Conservation (phyloP, 2,329 filamentous ascomycete genomes). For the Fusarium avenaceum region DNA sequence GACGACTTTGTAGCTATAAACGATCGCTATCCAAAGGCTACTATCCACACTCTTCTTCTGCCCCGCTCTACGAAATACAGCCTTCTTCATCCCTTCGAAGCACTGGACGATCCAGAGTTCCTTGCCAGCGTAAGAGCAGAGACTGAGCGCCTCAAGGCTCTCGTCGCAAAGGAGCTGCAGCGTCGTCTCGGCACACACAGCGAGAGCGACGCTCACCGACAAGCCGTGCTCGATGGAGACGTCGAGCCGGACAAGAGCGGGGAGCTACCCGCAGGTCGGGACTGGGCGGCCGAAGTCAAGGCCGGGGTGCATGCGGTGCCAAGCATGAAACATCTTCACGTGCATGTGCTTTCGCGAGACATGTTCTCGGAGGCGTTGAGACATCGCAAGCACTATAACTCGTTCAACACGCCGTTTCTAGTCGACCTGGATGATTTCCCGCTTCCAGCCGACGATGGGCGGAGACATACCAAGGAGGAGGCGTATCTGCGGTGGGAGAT, state of each 20-base stretch:
- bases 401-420: slow-evolving; percentile 88
- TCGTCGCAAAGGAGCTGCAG: slow-evolving; percentile 82
- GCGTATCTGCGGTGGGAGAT: slow-evolving; percentile 76
- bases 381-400: slow-evolving; percentile 91
- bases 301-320: slow-evolving; percentile 88
- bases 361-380: slow-evolving; percentile 79
- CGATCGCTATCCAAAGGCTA: slow-evolving; percentile 88
- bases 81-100: slow-evolving; percentile 80
- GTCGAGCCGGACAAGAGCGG: slow-evolving; percentile 46
- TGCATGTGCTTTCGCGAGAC: slow-evolving; percentile 88
- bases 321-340: slow-evolving; percentile 91
- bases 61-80: slow-evolving; percentile 75
- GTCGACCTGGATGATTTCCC: slow-evolving; percentile 85
- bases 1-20: slow-evolving; percentile 80
- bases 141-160: slow-evolving; percentile 68
- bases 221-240: slow-evolving; percentile 75
- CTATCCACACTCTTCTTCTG: slow-evolving; percentile 88
- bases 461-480: slow-evolving; percentile 68
- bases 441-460: slow-evolving; percentile 72
- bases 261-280: slow-evolving; percentile 76
- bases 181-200: slow-evolving; percentile 76
- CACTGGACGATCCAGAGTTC: slow-evolving; percentile 79
- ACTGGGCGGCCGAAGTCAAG: slow-evolving; percentile 82
- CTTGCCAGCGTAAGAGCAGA: slow-evolving; percentile 73
- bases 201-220: slow-evolving; percentile 71